phyloP scores from a whole-genome alignment of 768 basidiomycete species.

The Lactifluus volemus region DNA sequence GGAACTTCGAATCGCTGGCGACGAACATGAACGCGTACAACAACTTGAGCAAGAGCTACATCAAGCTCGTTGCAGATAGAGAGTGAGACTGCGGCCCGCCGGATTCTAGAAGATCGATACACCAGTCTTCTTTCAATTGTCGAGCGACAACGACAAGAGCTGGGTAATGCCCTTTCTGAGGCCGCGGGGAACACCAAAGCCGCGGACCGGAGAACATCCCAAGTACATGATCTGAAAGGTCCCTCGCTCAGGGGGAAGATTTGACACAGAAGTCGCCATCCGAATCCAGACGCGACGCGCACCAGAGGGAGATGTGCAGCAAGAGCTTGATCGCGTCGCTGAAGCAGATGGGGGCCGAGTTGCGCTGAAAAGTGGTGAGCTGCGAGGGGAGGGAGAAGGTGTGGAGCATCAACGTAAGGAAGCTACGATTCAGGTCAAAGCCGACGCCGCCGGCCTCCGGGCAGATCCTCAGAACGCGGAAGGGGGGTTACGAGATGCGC shows the following conservation, averaged over 20 bases:
- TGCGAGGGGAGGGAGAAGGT: constrained; percentile 46
- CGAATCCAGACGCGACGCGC: not conserved
- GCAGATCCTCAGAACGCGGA: constrained; percentile 31
- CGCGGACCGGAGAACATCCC: constrained; percentile 53
- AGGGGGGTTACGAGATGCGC: constrained; percentile 58
- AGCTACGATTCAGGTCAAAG: constrained; percentile 25
- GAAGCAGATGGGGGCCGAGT: constrained; percentile 90
- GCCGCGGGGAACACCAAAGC: constrained; percentile 53
- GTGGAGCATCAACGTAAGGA: constrained; percentile 46
- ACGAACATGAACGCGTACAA: constrained; percentile 45
- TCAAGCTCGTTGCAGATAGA: constrained; percentile 53
- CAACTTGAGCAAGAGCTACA: constrained; percentile 54
- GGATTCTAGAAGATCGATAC: constrained; percentile 56
- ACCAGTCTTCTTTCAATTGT: constrained; percentile 43
- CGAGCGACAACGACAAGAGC: constrained; percentile 43
- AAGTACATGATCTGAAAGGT: constrained; percentile 26
- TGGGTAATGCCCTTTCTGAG: constrained; percentile 50
- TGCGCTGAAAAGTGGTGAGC: constrained; percentile 75
- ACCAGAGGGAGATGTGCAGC: constrained; percentile 24
- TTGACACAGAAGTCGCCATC: no score
- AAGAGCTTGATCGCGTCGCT: constrained; percentile 75
- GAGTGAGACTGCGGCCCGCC: constrained; percentile 46
- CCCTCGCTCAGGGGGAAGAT: not conserved
- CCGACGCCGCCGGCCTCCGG: not conserved
- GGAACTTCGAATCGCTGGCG: constrained; percentile 34